Percentiles rank a stretch among this genome's conserved stretches.
phyloP scores from a whole-genome alignment of 2,329 filamentous ascomycete species.

The Apiospora koreana region DNA sequence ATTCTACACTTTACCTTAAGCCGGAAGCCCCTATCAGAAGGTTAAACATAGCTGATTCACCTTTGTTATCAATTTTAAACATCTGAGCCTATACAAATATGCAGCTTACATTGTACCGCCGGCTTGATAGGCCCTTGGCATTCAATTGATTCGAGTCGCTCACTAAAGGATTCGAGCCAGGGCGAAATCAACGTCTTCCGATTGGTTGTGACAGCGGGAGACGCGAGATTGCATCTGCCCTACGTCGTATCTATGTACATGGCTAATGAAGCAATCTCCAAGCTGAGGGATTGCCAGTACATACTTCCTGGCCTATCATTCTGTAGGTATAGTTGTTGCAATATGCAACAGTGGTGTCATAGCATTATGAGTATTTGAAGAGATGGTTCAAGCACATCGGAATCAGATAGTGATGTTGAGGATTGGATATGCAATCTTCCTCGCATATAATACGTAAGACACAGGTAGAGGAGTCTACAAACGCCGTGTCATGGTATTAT shows the following conservation, averaged over 20 bases:
- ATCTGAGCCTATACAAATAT: conserved; percentile 5
- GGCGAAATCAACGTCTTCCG: conserved; percentile 2
- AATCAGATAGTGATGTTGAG: too few species aligned
- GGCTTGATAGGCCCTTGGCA: background rate
- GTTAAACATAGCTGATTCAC: background rate
- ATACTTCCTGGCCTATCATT: background rate
- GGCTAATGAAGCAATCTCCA: conserved; percentile 7
- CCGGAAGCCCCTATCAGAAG: conserved; percentile 6
- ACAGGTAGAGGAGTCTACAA: too few species aligned
- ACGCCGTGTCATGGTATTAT: too few species aligned
- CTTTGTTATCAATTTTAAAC: background rate
- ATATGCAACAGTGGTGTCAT: too few species aligned
- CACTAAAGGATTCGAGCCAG: background rate
- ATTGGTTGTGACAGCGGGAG: background rate
- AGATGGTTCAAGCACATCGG: too few species aligned
- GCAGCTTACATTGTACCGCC: background rate
- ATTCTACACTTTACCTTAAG: background rate
- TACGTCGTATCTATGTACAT: background rate
- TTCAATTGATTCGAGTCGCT: background rate
- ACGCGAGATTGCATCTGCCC: conserved; percentile 1
- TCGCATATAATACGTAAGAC: too few species aligned
- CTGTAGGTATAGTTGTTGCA: too few species aligned
- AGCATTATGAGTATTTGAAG: too few species aligned
- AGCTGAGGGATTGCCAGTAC: background rate
- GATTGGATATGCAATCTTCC: too few species aligned